Percentiles rank a stretch among this genome's conserved stretches.
Conservation (phyloP, 768 basidiomycete species). For the Termitomyces heimii region DNA sequence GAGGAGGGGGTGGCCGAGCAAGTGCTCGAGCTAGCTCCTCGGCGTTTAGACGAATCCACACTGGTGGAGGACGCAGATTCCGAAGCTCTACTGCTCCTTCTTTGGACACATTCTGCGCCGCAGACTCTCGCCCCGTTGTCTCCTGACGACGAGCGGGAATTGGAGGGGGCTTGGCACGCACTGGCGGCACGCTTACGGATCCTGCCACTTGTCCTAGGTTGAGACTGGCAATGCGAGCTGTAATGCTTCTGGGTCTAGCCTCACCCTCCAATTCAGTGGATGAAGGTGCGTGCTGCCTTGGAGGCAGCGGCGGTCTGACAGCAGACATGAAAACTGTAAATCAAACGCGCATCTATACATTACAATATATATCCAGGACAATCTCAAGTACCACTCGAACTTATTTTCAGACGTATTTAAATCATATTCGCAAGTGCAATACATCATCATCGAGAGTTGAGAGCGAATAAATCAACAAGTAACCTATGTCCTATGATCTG, state of each 20-base stretch:
- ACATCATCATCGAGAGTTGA: constrained; percentile 13
- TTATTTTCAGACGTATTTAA: not conserved
- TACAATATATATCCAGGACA: not conserved
- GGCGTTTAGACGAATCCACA: constrained; percentile 12
- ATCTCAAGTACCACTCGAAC: not conserved
- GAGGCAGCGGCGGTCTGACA: constrained; percentile 18
- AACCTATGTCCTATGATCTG: constrained; percentile 35
- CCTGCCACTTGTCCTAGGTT: constrained; percentile 18
- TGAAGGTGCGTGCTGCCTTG: constrained; percentile 21
- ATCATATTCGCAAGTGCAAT: constrained; percentile 11
- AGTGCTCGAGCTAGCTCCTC: constrained; percentile 19
- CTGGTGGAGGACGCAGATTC: constrained; percentile 13
- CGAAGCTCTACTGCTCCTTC: not conserved
- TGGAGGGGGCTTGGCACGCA: constrained; percentile 11
- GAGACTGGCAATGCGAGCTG: constrained; percentile 26
- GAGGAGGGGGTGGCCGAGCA: constrained; percentile 29
- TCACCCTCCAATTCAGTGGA: not conserved
- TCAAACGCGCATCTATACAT: not conserved
- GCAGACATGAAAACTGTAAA: constrained; percentile 3
- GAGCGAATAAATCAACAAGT: constrained; percentile 4
- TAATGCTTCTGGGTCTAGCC: constrained; percentile 15
- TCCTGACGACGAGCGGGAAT: constrained; percentile 12
- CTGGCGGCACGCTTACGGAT: not conserved
- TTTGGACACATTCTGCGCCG: not conserved
- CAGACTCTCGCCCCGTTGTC: not conserved